Percentiles rank a stretch among this genome's conserved stretches.
phyloP scores from a whole-genome alignment of 805 yeast species.

The Metschnikowia baotianmanensis region DNA sequence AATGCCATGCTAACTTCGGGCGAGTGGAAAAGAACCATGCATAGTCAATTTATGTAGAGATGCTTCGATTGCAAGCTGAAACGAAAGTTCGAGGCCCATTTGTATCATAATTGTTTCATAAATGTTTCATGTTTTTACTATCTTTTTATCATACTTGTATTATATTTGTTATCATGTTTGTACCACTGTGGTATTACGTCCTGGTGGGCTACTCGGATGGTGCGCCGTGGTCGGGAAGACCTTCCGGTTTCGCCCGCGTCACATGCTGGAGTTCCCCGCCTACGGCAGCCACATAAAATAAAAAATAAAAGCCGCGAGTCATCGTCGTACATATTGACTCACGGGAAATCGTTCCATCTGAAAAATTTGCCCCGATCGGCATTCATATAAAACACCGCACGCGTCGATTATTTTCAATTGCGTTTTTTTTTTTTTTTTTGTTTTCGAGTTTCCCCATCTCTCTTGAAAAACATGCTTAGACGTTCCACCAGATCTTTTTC shows the following conservation, averaged over 20 bases:
- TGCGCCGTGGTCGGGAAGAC: neutral
- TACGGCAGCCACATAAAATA: conserved; percentile 6
- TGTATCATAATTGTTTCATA: too few species aligned
- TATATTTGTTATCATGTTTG: too few species aligned
- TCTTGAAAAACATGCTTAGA: conserved; percentile 17
- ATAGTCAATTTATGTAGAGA: too few species aligned
- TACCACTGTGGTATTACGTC: too few species aligned
- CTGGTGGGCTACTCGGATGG: neutral
- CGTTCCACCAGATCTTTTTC: conserved; percentile 19
- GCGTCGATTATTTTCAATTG: neutral
- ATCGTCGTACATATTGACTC: conserved; percentile 16
- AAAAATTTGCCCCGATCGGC: conserved; percentile 14
- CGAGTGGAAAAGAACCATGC: too few species aligned
- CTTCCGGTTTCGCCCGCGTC: conserved; percentile 1
- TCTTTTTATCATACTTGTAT: too few species aligned
- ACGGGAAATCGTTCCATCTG: conserved; percentile 7
- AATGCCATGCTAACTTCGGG: too few species aligned
- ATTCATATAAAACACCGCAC: conserved; percentile 4
- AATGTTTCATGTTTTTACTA: too few species aligned
- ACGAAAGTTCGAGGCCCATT: too few species aligned
- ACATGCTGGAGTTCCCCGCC: conserved; percentile 11
- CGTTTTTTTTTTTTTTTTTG: neutral
- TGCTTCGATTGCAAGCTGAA: too few species aligned
- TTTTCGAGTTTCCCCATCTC: neutral
- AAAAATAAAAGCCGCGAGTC: conserved; percentile 8